Conservation (phyloP, 768 basidiomycete genomes). For the Trametes gibbosa region DNA sequence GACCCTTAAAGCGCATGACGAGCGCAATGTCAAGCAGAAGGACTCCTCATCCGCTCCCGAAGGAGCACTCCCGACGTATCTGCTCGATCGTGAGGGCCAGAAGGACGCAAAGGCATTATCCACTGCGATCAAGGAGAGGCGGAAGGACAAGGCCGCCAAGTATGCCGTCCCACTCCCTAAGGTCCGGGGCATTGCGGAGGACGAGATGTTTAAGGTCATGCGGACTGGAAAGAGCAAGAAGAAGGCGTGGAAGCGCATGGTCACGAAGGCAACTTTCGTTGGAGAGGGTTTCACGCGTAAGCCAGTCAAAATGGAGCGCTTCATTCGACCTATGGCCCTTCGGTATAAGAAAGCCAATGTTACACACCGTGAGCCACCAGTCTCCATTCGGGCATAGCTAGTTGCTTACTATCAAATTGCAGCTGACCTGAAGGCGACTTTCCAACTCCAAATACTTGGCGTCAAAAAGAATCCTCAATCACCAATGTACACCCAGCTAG, state of each 20-base stretch:
- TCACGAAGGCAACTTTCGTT: constrained; percentile 98
- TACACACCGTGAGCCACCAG: constrained; percentile 79
- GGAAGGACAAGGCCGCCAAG: constrained; percentile 99
- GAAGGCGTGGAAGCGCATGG: constrained; percentile 99
- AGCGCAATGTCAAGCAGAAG: constrained; percentile 94
- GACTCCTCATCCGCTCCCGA: constrained; percentile 82
- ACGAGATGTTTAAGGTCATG: constrained; percentile 99
- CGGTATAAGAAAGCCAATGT: constrained; percentile 99
- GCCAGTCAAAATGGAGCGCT: constrained; percentile 98
- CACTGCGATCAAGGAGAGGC: constrained; percentile 94
- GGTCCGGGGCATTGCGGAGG: constrained; percentile 97
- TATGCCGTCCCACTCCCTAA: constrained; percentile 96
- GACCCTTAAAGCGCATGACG: constrained; percentile 99
- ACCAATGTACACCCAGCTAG: constrained; percentile 94
- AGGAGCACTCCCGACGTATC: constrained; percentile 90
- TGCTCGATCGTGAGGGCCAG: constrained; percentile 97
- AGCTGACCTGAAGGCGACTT: constrained; percentile 98
- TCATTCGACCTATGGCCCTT: constrained; percentile 95
- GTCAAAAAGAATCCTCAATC: constrained; percentile 99
- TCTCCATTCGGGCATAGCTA: neutral
- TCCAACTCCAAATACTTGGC: constrained; percentile 95
- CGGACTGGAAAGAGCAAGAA: constrained; percentile 95
- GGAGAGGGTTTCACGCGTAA: constrained; percentile 97
- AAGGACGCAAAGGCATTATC: constrained; percentile 97
- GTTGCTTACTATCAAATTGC: constrained; percentile 2